Conservation (phyloP, 2,329 filamentous ascomycete genomes). For the Colletotrichum limetticola region DNA sequence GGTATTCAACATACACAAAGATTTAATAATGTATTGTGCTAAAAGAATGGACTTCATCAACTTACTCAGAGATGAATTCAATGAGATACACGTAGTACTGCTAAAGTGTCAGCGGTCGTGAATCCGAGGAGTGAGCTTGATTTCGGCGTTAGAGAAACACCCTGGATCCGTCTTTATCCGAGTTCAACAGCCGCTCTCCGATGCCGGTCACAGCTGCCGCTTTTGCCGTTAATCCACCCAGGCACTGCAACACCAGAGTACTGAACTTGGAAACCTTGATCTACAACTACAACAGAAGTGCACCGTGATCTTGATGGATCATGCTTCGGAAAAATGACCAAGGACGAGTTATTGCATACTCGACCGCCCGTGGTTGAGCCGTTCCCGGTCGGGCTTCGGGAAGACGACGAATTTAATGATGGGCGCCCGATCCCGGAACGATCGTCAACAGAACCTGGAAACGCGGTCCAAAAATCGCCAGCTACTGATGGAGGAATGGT, state of each 20-base stretch:
- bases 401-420: neutral
- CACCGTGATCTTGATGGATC: too few species aligned
- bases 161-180: neutral
- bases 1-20: too few species aligned
- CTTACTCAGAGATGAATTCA: too few species aligned
- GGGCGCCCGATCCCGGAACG: too few species aligned
- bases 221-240: neutral
- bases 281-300: neutral
- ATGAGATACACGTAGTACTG: too few species aligned
- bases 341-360: neutral
- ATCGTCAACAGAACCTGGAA: neutral
- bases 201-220: neutral
- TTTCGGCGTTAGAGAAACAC: neutral
- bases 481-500: neutral
- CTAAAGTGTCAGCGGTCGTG: too few species aligned
- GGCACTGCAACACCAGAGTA: neutral
- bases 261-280: neutral
- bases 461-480: neutral
- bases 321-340: neutral
- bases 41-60: too few species aligned
- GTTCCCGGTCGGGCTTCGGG: neutral
- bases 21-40: too few species aligned
- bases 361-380: neutral
- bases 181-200: neutral
- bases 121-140: too few species aligned